A percentile compares a stretch with the other conserved stretches of the same genome.
Evolutionary conservation across 768 basidiomycete species (phyloP).

Genomic region (Boletus subparvulus): DNA sequence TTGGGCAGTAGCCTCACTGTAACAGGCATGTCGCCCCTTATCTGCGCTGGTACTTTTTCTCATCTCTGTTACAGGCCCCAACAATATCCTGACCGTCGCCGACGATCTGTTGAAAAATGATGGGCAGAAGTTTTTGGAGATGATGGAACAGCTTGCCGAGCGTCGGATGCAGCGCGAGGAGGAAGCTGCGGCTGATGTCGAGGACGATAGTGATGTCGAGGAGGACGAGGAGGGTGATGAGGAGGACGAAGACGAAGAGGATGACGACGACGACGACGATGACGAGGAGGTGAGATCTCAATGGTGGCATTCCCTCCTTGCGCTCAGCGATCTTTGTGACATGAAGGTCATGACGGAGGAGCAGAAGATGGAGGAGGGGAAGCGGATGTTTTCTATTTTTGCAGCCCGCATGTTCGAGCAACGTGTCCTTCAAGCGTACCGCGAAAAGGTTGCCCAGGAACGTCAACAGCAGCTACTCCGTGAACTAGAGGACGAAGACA

Average conservation of each 20-base stretch:
- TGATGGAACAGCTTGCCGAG: constrained; percentile 99
- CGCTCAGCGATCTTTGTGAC: constrained; percentile 11
- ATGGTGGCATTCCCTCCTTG: background rate
- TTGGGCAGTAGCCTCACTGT: constrained; percentile 84
- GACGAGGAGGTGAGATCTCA: constrained; percentile 44
- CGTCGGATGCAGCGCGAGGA: constrained; percentile 91
- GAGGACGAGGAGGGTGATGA: constrained; percentile 61
- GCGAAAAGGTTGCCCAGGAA: constrained; percentile 95
- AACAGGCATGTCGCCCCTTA: constrained; percentile 51
- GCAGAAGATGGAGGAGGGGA: constrained; percentile 99
- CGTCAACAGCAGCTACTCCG: constrained; percentile 89
- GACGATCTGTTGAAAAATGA: constrained; percentile 99
- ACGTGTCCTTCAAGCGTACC: constrained; percentile 92
- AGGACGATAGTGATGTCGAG: constrained; percentile 59
- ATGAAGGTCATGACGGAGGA: constrained; percentile 82
- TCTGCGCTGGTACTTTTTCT: constrained; percentile 13
- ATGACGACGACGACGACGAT: constrained; percentile 51
- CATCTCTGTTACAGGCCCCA: constrained; percentile 55
- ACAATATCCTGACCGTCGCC: constrained; percentile 96
- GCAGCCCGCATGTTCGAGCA: constrained; percentile 99
- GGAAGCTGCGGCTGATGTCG: constrained; percentile 57
- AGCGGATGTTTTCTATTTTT: constrained; percentile 99
- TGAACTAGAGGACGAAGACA: constrained; percentile 95
- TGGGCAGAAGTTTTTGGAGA: constrained; percentile 98
- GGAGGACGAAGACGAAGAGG: constrained; percentile 64